Base-by-base conservation (phyloP, 352 stramenopile genomes). In the Globisporangium takayamanum region DNA sequence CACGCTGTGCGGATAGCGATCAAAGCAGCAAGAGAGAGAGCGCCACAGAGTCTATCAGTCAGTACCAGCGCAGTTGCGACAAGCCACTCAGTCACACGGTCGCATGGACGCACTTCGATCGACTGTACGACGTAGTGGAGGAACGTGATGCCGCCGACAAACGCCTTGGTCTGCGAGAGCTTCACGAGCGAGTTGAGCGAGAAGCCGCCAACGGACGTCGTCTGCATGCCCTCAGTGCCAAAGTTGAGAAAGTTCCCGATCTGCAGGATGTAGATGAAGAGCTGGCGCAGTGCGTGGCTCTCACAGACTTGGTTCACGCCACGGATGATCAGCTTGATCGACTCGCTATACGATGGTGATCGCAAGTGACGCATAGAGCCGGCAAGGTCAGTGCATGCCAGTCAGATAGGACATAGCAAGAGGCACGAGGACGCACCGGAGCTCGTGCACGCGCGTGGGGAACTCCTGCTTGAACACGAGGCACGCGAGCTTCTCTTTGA, bases 211-310 rank as follows among this genome's bases (percentile, higher is more conserved):
- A 87, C 73, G 18, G 60, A 68, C 18, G 69, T 56, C 7, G 73
- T 67, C 3, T 68, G 46, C 8, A 45, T 62, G 33, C 67, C 67
- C 44, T 88, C 78, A n/a, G 71, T 65, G 50, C 84, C 84, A 55
- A 89, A 88, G 58, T 94, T 84, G 22, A 84, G 60, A 37, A 66
- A 50, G 41, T 66, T 66, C 12, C 59, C 59, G 37, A 66, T 66
- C 58, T 87, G 80, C 47, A 94, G 62, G 68, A 94, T 89, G 70
- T 92, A 92, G 72, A 89, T 88, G 78, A 92, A 89, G 74, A 92
- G 39, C 73, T 88, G 79, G 51, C 79, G 81, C 36, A 94, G 71
- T 39, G 74, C 79, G 37, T 68, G 58, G 56, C 82, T 92, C 37
- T 74, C 85, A 63, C 81, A 92, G 36, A 90, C 82, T 74, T 94